A percentile compares a stretch with the other conserved stretches of the same genome.
phyloP scores from a whole-genome alignment of 805 yeast genomes.

The Yamadazyma akitaensis region DNA sequence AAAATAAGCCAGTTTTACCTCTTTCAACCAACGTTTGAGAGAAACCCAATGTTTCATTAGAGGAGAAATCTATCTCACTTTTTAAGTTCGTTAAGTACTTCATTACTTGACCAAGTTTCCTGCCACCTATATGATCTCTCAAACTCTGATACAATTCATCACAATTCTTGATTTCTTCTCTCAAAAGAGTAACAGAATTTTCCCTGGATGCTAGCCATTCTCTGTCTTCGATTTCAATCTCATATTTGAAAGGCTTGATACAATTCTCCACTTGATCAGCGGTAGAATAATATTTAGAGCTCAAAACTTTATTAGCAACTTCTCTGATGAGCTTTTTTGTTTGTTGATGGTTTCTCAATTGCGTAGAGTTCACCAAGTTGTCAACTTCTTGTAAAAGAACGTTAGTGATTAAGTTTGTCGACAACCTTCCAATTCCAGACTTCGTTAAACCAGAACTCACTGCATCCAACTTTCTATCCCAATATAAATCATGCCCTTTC shows the following conservation, averaged over 20 bases:
- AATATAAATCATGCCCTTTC: constrained; percentile 41
- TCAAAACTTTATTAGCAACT: constrained; percentile 78
- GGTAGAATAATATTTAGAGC: constrained; percentile 78
- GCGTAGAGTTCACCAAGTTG: constrained; percentile 68
- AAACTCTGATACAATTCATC: constrained; percentile 56
- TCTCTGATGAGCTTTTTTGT: constrained; percentile 78
- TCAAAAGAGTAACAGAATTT: constrained; percentile 66
- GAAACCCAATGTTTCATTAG: constrained; percentile 80
- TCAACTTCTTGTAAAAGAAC: constrained; percentile 76
- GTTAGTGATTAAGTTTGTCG: constrained; percentile 79
- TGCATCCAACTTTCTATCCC: constrained; percentile 85
- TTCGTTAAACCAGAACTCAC: constrained; percentile 84
- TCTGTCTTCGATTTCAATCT: constrained; percentile 91
- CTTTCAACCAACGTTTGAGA: constrained; percentile 67
- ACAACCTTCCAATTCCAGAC: constrained; percentile 87
- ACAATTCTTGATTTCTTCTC: constrained; percentile 85
- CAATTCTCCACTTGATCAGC: constrained; percentile 99
- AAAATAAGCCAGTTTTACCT: constrained; percentile 82
- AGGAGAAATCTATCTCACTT: constrained; percentile 32
- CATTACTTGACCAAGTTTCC: constrained; percentile 80
- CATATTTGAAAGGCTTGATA: constrained; percentile 96
- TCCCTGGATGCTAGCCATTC: constrained; percentile 87
- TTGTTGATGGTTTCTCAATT: constrained; percentile 80
- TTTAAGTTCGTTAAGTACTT: constrained; percentile 56
- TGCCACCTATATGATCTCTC: constrained; percentile 73